Evolutionary conservation across 1,139 yeast species (phyloP).

Genomic region (Yamadazyma diospyri): DNA sequence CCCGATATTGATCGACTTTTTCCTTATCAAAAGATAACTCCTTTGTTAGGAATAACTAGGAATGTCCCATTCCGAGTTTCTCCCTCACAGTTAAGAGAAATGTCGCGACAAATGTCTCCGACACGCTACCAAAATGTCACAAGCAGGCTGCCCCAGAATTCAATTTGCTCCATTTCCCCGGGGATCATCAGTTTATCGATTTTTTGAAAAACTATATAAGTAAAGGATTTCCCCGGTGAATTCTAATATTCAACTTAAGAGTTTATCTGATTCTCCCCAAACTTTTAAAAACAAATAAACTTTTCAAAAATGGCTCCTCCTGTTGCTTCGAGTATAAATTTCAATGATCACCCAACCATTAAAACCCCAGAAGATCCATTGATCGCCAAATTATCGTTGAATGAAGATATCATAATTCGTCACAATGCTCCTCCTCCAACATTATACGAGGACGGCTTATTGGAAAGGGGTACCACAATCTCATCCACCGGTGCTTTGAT

Average conservation of each 20-base stretch:
- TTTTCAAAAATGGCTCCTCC: slow-evolving; percentile 40
- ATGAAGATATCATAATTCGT: slow-evolving; percentile 51
- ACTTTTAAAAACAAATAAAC: neutral
- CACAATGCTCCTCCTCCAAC: slow-evolving; percentile 95
- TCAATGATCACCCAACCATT: slow-evolving; percentile 42
- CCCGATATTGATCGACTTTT: too few species aligned
- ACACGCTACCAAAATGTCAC: slow-evolving; percentile 5
- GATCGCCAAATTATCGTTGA: slow-evolving; percentile 42
- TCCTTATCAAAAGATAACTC: too few species aligned
- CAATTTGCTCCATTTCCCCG: slow-evolving; percentile 6
- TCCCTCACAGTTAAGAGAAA: slow-evolving; percentile 1
- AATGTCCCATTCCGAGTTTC: slow-evolving; percentile 1
- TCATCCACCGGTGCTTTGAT: slow-evolving; percentile 93
- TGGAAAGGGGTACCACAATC: slow-evolving; percentile 87
- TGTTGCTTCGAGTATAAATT: slow-evolving; percentile 45
- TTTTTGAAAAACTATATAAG: slow-evolving; percentile 8
- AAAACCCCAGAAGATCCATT: slow-evolving; percentile 42
- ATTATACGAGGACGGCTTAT: slow-evolving; percentile 90
- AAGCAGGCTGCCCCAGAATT: slow-evolving; percentile 5
- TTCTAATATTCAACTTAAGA: neutral
- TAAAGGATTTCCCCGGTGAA: slow-evolving; percentile 1
- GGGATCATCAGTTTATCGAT: slow-evolving; percentile 2
- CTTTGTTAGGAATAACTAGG: too few species aligned
- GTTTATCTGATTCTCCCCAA: neutral
- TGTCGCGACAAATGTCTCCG: neutral